Evolutionary conservation across 1,139 yeast genomes (phyloP).

Genomic region (Debaryomyces subglobosus): DNA sequence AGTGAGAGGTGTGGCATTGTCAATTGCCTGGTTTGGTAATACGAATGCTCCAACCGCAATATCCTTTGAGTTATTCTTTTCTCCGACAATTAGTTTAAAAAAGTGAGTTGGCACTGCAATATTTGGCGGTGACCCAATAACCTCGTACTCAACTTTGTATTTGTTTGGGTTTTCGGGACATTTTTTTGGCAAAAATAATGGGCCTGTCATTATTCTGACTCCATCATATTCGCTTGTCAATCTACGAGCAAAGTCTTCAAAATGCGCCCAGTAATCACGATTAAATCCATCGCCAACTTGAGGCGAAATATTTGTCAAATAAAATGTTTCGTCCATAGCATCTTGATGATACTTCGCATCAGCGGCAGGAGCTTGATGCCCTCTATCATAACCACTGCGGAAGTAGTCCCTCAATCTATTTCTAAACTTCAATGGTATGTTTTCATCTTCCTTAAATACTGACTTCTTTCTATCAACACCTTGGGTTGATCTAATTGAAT

Average conservation of each 20-base stretch:
- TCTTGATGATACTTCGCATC: conserved; percentile 86
- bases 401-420: conserved; percentile 81
- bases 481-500: conserved; percentile 52
- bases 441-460: conserved; percentile 83
- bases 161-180: conserved; percentile 65
- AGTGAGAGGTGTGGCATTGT: conserved; percentile 69
- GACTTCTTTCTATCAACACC: conserved; percentile 79
- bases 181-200: conserved; percentile 81
- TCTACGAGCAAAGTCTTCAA: conserved; percentile 85
- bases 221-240: conserved; percentile 67
- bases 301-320: conserved; percentile 88
- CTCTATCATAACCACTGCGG: conserved; percentile 95
- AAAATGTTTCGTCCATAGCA: conserved; percentile 96
- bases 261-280: conserved; percentile 95
- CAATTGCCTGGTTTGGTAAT: conserved; percentile 78
- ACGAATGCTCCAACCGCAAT: conserved; percentile 91
- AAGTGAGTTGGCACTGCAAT: conserved; percentile 98
- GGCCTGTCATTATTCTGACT: conserved; percentile 92
- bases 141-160: conserved; percentile 82
- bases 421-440: conserved; percentile 76
- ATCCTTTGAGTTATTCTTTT: conserved; percentile 49
- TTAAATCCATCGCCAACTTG: conserved; percentile 98
- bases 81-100: conserved; percentile 88
- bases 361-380: conserved; percentile 98
- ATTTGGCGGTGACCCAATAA: conserved; percentile 95